Conservation (phyloP, 163 green algal genomes). For the Picocystis sp. region DNA sequence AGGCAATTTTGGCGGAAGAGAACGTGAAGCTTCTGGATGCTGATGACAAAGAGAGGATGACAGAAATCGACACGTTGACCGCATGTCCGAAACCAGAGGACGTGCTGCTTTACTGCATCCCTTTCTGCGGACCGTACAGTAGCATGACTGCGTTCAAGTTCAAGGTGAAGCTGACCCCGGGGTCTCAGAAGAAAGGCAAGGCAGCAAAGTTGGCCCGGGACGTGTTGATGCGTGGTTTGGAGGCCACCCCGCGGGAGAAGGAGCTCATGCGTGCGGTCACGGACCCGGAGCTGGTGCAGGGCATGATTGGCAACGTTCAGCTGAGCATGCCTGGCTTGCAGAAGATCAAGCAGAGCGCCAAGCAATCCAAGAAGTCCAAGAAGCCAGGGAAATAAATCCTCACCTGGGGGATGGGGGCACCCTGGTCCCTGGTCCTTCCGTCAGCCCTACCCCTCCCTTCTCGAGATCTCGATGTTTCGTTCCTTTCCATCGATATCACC, state of each 20-base stretch:
- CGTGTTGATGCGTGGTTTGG: constrained; percentile 16
- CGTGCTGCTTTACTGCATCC: constrained; percentile 66
- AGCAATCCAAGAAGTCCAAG: constrained; percentile 30
- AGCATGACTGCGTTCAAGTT: constrained; percentile 53
- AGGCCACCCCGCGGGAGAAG: constrained; percentile 15
- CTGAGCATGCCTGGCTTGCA: constrained; percentile 53
- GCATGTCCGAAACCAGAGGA: constrained; percentile 30
- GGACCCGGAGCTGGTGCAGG: constrained; percentile 59
- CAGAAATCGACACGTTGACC: no score
- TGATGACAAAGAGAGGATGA: constrained; percentile 6
- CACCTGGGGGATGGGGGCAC: no score
- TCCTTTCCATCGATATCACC: no score
- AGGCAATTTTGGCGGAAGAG: constrained; percentile 1
- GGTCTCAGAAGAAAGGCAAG: constrained; percentile 69
- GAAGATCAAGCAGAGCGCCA: constrained; percentile 37
- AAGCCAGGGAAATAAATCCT: no score
- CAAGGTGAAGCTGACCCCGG: constrained; percentile 67
- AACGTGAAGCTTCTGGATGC: not conserved
- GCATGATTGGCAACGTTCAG: constrained; percentile 69
- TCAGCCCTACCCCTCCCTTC: no score
- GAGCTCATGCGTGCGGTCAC: constrained; percentile 44
- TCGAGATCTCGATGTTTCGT: no score
- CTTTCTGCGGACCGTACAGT: constrained; percentile 73
- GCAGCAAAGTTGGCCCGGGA: constrained; percentile 34
- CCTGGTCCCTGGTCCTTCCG: no score